Evolutionary conservation across 371 early-diverging fungal species (phyloP), one percentile per base, ranked within the genome.

Genomic region (Mucor sp.): DNA sequence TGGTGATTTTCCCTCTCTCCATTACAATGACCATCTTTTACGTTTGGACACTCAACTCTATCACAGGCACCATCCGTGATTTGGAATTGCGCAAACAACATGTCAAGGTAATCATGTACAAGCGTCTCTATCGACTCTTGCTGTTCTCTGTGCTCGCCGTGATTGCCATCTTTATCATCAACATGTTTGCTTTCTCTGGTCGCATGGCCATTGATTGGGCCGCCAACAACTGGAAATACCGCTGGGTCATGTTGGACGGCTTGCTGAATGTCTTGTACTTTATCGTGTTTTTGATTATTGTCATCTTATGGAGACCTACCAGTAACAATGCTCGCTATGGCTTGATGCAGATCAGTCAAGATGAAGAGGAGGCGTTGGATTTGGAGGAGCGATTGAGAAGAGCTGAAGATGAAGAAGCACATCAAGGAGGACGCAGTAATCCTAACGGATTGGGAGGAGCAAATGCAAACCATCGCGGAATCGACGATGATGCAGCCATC

Each of bases 171-270:
- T 94, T 96, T 74, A 85, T 93, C 17, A 77, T 92, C 57, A 97
- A 95, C 76, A 88, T 91, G 75, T 77, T 94, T 62, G 88, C 80
- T 62, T 87, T 93, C 58, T 79, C 85, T 50, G 83, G 88, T 64
- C 83, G 87, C 59, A 77, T 80, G 41, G 82, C 84, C 32, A 74
- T 78, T 0, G 86, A 85, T n/a, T 95, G 93, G 92, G 82, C 89
- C 14, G 91, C 93, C 0, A 77, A 72, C 21, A 89, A 91, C 67
- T 97, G 97, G 97, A 85, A 87, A 62, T 89, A 87, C 77, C 87
- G 93, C 58, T 97, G 97, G 98, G 84, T 97, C 74, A 87, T 96
- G 78, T 74, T 95, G 57, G 97, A 97, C 70, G 98, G 97, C 17
- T 91, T 92, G 87, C 71, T 93, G 32, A 91, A 94, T 68, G 68